phyloP scores from a whole-genome alignment of 2,329 filamentous ascomycete genomes.

The Pseudocercospora eumusae region DNA sequence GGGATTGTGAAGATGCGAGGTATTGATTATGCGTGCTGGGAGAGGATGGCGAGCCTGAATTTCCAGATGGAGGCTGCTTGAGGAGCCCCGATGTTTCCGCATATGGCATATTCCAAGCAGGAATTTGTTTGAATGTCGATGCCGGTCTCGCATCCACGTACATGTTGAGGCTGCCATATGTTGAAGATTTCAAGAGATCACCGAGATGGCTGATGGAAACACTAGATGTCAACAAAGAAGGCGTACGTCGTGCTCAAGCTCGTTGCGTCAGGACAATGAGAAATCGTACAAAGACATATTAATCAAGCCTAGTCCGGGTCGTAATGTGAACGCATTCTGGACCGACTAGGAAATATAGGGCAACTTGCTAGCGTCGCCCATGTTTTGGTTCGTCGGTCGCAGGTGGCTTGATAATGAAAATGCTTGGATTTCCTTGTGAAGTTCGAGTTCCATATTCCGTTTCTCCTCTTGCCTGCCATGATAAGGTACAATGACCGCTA shows the following conservation, averaged over 20 bases:
- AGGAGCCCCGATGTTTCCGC: no score
- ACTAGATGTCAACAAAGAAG: conserved; percentile 13
- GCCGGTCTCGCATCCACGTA: conserved; percentile 32
- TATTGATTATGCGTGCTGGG: no score
- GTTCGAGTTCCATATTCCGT: background rate
- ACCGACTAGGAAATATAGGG: background rate
- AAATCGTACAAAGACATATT: background rate
- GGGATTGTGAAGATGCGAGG: conserved; percentile 30
- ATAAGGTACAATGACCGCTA: background rate
- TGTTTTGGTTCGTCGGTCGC: background rate
- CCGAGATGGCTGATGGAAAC: background rate
- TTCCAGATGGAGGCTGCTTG: conserved; percentile 25
- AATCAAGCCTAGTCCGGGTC: background rate
- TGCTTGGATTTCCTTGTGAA: background rate
- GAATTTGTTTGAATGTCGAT: conserved; percentile 27
- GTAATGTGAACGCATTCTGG: background rate
- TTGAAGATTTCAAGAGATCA: background rate
- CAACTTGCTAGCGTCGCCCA: background rate
- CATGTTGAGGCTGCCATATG: conserved; percentile 22
- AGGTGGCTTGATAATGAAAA: background rate
- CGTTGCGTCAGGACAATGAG: conserved; percentile 12
- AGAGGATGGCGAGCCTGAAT: conserved; percentile 4
- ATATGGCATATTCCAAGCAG: conserved; percentile 28
- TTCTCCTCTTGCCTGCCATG: background rate
- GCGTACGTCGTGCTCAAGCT: background rate